These are phyloP conservation scores for Angomonas ambiguus DNA, from an alignment of 208 protist genomes.

Conservation along the genomic window DNA sequence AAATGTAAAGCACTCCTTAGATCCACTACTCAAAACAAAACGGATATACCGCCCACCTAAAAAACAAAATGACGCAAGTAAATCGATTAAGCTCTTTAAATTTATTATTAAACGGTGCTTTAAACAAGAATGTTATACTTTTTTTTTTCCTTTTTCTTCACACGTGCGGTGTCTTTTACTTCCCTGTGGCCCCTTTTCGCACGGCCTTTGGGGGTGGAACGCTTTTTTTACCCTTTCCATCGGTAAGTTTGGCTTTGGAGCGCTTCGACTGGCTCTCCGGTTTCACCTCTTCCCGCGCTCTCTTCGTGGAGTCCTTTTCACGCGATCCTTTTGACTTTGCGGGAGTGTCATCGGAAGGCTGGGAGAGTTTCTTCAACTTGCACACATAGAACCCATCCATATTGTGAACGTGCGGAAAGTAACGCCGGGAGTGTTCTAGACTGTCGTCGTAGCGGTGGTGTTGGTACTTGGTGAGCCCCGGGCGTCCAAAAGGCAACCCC, in stretches of 20 bases:
- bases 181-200: no score
- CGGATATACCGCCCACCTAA: slow-evolving; percentile 7
- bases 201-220: slow-evolving; percentile 36
- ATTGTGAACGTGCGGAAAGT: slow-evolving; percentile 99
- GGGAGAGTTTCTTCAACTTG: slow-evolving; percentile 95
- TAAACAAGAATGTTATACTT: background rate
- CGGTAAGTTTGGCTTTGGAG: slow-evolving; percentile 2
- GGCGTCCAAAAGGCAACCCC: slow-evolving; percentile 93
- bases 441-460: slow-evolving; percentile 77
- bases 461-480: slow-evolving; percentile 88
- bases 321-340: background rate
- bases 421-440: slow-evolving; percentile 61
- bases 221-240: slow-evolving; percentile 24
- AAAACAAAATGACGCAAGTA: no score
- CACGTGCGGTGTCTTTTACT: no score
- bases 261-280: background rate
- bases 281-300: slow-evolving; percentile 17
- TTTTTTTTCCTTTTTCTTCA: slow-evolving; percentile 1
- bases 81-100: no score
- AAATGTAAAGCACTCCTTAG: slow-evolving; percentile 1
- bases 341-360: slow-evolving; percentile 15
- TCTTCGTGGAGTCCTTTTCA: slow-evolving; percentile 5
- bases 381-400: slow-evolving; percentile 99
- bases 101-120: background rate
- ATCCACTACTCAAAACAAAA: slow-evolving; percentile 10